phyloP scores from a whole-genome alignment of 2,329 filamentous ascomycete genomes.

The Phaeosphaeria sp. region DNA sequence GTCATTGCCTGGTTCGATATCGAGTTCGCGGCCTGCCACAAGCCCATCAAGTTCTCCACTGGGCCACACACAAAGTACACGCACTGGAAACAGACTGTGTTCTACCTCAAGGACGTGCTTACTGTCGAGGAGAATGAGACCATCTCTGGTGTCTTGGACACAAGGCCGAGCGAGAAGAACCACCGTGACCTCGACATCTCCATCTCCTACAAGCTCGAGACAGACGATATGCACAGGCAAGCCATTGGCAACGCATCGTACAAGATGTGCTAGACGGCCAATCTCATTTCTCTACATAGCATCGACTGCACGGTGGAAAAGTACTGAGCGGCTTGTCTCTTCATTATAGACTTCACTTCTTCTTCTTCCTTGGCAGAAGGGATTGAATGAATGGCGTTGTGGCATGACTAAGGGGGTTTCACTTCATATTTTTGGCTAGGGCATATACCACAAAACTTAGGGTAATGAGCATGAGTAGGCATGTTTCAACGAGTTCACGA shows the following conservation, averaged over 20 bases:
- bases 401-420: constrained; percentile 2
- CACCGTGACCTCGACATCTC: constrained; percentile 92
- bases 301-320: too few species aligned
- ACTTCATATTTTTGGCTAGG: constrained; percentile 1
- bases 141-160: constrained; percentile 75
- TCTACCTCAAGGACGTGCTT: constrained; percentile 92
- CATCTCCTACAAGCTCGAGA: constrained; percentile 81
- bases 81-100: constrained; percentile 99
- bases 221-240: constrained; percentile 73
- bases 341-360: constrained; percentile 23
- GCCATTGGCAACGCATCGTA: constrained; percentile 77
- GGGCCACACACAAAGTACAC: constrained; percentile 99
- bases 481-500: constrained; percentile 26
- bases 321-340: constrained; percentile 1
- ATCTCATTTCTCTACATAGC: too few species aligned
- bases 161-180: constrained; percentile 93
- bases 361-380: constrained; percentile 3
- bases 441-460: constrained; percentile 31
- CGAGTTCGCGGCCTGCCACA: constrained; percentile 97
- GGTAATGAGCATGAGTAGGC: constrained; percentile 31
- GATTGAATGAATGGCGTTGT: constrained; percentile 19
- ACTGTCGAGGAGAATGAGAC: constrained; percentile 89
- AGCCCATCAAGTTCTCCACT: constrained; percentile 95
- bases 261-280: constrained; percentile 67
- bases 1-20: constrained; percentile 99